phyloP scores from a whole-genome alignment of 2,329 filamentous ascomycete genomes.

The Epichloe amarillans region DNA sequence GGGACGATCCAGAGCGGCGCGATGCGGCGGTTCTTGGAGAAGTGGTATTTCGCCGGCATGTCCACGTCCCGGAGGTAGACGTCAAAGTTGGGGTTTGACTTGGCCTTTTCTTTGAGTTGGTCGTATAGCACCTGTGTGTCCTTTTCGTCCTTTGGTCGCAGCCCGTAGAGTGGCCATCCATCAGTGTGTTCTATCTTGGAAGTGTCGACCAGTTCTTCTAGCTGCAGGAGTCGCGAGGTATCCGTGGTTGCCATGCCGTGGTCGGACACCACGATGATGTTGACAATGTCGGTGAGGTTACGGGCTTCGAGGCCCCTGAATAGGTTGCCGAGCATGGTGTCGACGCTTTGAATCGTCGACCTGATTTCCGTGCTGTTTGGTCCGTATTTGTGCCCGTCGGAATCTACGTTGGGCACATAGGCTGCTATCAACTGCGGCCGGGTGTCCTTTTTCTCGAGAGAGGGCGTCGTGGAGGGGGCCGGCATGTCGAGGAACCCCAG shows the following conservation, averaged over 20 bases:
- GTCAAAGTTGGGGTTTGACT: slow-evolving; percentile 57
- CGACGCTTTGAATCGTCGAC: slow-evolving; percentile 63
- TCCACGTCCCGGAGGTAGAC: slow-evolving; percentile 76
- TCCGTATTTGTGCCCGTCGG: slow-evolving; percentile 74
- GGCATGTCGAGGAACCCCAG: slow-evolving; percentile 76
- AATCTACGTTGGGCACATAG: slow-evolving; percentile 88
- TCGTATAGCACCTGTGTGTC: slow-evolving; percentile 58
- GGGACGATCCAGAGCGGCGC: slow-evolving; percentile 92
- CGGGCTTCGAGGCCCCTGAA: slow-evolving; percentile 64
- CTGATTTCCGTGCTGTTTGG: slow-evolving; percentile 91
- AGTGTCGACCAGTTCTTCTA: slow-evolving; percentile 78
- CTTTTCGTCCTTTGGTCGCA: slow-evolving; percentile 60
- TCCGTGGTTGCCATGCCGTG: slow-evolving; percentile 97
- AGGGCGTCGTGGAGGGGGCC: slow-evolving; percentile 47
- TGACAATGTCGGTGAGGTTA: slow-evolving; percentile 81
- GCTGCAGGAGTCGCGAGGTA: slow-evolving; percentile 63
- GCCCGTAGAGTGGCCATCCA: slow-evolving; percentile 85
- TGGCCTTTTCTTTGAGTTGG: slow-evolving; percentile 40
- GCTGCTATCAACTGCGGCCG: slow-evolving; percentile 86
- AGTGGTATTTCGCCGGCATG: slow-evolving; percentile 91
- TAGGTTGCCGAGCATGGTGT: slow-evolving; percentile 66
- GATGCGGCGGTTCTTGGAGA: slow-evolving; percentile 75
- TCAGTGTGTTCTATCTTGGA: slow-evolving; percentile 70
- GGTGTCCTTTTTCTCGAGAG: slow-evolving; percentile 34
- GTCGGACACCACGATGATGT: slow-evolving; percentile 91